Conservation (phyloP, 768 basidiomycete genomes). For the Auriscalpium vulgare region DNA sequence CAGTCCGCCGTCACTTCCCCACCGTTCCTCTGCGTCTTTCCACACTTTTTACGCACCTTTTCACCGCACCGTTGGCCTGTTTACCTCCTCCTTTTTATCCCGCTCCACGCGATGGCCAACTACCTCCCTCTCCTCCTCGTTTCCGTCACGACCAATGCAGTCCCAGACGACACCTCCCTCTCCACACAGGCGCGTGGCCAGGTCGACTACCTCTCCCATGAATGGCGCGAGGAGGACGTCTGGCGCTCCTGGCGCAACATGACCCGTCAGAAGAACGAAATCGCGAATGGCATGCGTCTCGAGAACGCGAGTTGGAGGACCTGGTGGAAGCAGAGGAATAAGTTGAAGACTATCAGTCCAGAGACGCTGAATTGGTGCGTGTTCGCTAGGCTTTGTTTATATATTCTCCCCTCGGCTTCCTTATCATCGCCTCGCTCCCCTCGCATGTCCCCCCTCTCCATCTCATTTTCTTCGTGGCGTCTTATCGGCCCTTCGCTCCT, state of each 20-base stretch:
- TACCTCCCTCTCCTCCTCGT: constrained; percentile 66
- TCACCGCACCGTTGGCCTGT: too few species aligned
- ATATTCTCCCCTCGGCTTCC: not conserved
- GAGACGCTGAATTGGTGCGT: constrained; percentile 97
- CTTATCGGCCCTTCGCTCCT: not conserved
- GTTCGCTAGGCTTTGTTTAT: not conserved
- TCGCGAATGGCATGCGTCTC: constrained; percentile 87
- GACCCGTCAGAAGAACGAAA: constrained; percentile 97
- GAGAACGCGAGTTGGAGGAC: constrained; percentile 99
- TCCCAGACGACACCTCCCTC: constrained; percentile 68
- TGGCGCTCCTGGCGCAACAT: constrained; percentile 98
- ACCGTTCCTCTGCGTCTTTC: too few species aligned
- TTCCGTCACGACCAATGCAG: constrained; percentile 46
- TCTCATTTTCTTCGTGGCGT: not conserved
- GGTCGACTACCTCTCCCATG: constrained; percentile 97
- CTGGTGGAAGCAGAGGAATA: constrained; percentile 99
- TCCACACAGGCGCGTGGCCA: constrained; percentile 84
- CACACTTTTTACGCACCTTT: too few species aligned
- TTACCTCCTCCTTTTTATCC: too few species aligned
- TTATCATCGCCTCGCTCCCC: not conserved
- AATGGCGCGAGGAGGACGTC: constrained; percentile 97
- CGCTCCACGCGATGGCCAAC: constrained; percentile 82
- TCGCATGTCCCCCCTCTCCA: not conserved
- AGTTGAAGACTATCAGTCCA: constrained; percentile 88
- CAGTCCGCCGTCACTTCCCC: too few species aligned